A percentile compares a stretch with the other conserved stretches of the same genome.
Evolutionary conservation across 225 moss, liverwort and hornwort genomes (phyloP).

Genomic region (Marchantia polymorpha): DNA sequence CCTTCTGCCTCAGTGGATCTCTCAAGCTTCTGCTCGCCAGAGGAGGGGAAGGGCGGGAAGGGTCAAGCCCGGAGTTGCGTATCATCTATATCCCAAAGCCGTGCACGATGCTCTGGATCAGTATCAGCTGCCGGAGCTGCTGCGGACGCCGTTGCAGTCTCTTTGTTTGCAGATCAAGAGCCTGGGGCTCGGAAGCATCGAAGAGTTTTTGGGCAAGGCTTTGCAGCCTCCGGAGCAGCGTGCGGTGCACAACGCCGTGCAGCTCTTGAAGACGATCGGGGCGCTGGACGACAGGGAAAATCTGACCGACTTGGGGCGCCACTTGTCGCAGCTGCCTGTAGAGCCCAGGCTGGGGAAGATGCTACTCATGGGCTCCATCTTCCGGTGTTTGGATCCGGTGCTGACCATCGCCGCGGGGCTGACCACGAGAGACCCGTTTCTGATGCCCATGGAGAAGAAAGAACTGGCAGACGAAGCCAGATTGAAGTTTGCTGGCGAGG

Average conservation of each 20-base stretch:
- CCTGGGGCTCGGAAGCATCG: conserved; percentile 77
- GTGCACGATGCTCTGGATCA: conserved; percentile 86
- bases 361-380: conserved; percentile 89
- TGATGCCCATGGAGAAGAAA: conserved; percentile 83
- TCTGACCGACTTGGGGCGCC: conserved; percentile 82
- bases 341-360: conserved; percentile 96
- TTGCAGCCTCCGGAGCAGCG: conserved; percentile 85
- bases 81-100: conserved; percentile 85
- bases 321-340: conserved; percentile 81
- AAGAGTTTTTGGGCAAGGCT: conserved; percentile 78
- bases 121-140: conserved; percentile 91
- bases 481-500: conserved; percentile 66
- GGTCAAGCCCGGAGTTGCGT: conserved; percentile 85
- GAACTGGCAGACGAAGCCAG: conserved; percentile 68
- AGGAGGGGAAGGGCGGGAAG: conserved; percentile 94
- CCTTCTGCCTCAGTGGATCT: conserved; percentile 91
- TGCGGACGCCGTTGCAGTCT: conserved; percentile 94
- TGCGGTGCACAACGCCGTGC: conserved; percentile 88
- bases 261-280: conserved; percentile 86
- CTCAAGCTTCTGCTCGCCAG: conserved; percentile 92
- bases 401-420: conserved; percentile 92
- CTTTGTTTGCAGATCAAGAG: conserved; percentile 97
- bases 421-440: conserved; percentile 82
- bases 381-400: conserved; percentile 86
- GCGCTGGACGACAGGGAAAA: conserved; percentile 82